Evolutionary conservation across 2,329 filamentous ascomycete genomes (phyloP).

Genomic region (Stachybotrys chlorohalonatus): DNA sequence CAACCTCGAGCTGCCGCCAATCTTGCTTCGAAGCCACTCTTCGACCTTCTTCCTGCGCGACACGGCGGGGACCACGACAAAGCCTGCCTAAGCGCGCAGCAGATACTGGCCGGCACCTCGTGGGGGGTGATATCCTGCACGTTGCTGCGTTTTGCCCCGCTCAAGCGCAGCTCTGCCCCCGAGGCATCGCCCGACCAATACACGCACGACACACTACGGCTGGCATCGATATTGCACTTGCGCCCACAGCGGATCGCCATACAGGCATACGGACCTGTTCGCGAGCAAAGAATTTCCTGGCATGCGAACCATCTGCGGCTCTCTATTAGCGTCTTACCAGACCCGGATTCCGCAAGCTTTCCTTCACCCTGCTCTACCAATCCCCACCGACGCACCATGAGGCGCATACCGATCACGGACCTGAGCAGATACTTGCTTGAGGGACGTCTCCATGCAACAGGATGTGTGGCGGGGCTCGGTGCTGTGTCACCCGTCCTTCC

Average conservation of each 20-base stretch:
- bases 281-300: not conserved
- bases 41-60: not conserved
- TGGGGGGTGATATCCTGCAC: not conserved
- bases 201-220: not conserved
- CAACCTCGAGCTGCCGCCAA: no score
- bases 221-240: not conserved
- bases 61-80: not conserved
- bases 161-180: not conserved
- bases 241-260: not conserved
- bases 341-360: not conserved
- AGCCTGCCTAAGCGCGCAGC: not conserved
- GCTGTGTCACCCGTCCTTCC: conserved; percentile 4
- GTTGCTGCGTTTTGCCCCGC: not conserved
- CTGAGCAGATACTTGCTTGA: conserved; percentile 40
- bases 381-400: conserved; percentile 23
- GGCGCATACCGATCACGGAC: conserved; percentile 30
- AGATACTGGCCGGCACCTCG: not conserved
- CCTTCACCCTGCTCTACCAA: not conserved
- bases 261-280: not conserved
- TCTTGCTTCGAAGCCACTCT: not conserved
- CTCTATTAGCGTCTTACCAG: not conserved
- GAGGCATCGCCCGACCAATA: not conserved
- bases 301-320: not conserved
- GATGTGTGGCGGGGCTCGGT: conserved; percentile 25
- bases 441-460: conserved; percentile 31